Evolutionary conservation across 768 basidiomycete species (phyloP).

Genomic region (Ramaria sp.): DNA sequence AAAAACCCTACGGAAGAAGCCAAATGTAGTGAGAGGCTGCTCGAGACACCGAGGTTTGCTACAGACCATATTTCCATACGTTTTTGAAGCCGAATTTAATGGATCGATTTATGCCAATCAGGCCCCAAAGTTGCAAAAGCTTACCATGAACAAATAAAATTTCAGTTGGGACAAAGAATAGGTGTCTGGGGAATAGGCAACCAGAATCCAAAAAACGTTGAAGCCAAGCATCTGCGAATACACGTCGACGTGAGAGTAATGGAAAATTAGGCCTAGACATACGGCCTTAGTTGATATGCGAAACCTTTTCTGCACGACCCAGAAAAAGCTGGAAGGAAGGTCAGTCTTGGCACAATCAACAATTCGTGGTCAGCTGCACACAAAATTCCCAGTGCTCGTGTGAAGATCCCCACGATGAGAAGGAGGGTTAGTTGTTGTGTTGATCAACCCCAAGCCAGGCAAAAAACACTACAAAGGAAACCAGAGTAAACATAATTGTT

Average conservation of each 20-base stretch:
- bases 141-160: conserved; percentile 15
- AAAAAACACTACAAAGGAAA: conserved; percentile 59
- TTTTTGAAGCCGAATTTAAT: conserved; percentile 72
- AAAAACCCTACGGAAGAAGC: background rate
- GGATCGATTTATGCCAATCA: conserved; percentile 59
- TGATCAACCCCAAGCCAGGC: conserved; percentile 72
- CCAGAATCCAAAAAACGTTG: conserved; percentile 54
- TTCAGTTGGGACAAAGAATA: background rate
- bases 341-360: too few species aligned
- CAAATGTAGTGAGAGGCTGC: background rate
- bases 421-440: conserved; percentile 60
- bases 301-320: conserved; percentile 57
- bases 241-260: background rate
- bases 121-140: conserved; percentile 63
- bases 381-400: conserved; percentile 63
- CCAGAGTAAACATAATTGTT: conserved; percentile 59
- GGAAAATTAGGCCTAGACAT: background rate
- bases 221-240: conserved; percentile 51
- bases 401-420: conserved; percentile 52
- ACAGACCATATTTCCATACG: conserved; percentile 64
- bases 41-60: background rate
- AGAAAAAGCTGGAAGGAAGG: conserved; percentile 37
- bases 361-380: conserved; percentile 20
- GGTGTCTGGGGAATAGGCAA: background rate
- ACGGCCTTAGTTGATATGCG: conserved; percentile 55